Base-by-base conservation (phyloP, 345 rosid species). In the Crucihimalaya himalaica region DNA sequence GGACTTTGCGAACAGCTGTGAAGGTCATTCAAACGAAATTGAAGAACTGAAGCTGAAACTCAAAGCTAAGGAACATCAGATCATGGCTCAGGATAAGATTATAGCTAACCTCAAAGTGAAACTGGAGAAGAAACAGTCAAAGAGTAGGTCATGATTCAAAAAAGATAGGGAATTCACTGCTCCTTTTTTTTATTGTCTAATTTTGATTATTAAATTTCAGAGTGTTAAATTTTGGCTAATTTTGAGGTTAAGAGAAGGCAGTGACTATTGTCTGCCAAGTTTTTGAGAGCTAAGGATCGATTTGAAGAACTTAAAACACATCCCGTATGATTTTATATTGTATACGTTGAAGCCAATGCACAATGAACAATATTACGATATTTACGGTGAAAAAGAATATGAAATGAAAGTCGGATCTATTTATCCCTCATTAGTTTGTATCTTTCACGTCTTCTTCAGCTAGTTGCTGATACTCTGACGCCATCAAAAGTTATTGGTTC, bases 11-110 rank as follows among this genome's bases (percentile, higher is more conserved):
- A 58, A 35, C 63, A 58, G 63, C 63, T 19, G 28, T 2, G 45
- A 53, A 53, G 51, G 74, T 29, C 84, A 83, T 58, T 52, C 72
- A 82, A 65, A 75, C 73, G 88, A 83, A 78, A 86, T 87, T 10
- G 88, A 84, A 63, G 80, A 43, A 21, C 69, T 85, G 75, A 85
- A 85, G 80, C 78, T 75, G 74, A 78, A 86, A 68, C 73, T 90
- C 63, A 82, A 59, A 60, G 20, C 71, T 9, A 54, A 56, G 71
- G 89, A 83, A 29, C 46, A 72, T 50, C 75, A 81, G 74, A 54
- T 87, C 20, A 15, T 53, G 19, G 34, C 54, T 16, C 86, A 75
- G 80, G 86, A 86, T 67, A 82, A 79, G 87, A 86, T 79, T 14
- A 83, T 88, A 43, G 52, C 57, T 4, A 47, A 71, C n/a, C 88